Percentiles rank a stretch among this genome's conserved stretches.
Evolutionary conservation across 2,329 filamentous ascomycete genomes (phyloP).

Genomic region (Dothiorella sarmentorum): DNA sequence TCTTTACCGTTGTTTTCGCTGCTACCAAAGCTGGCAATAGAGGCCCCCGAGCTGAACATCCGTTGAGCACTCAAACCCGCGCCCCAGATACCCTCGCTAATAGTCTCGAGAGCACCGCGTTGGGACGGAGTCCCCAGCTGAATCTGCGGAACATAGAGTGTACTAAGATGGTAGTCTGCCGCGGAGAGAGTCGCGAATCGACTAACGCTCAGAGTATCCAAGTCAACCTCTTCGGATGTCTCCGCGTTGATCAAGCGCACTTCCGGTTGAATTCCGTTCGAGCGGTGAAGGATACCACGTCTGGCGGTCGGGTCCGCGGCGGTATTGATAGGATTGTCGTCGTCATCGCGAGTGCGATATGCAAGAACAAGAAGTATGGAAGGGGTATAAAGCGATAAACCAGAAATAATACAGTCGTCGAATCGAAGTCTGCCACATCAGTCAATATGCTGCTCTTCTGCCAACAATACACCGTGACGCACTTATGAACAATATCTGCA

Average conservation of each 20-base stretch:
- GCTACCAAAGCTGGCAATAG: conserved; percentile 54
- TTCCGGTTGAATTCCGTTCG: conserved; percentile 81
- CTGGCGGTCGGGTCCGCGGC: conserved; percentile 47
- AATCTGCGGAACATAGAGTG: conserved; percentile 70
- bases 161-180: conserved; percentile 85
- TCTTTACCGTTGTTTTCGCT: conserved; percentile 33
- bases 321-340: conserved; percentile 57
- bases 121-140: conserved; percentile 58
- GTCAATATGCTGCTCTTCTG: conserved; percentile 29
- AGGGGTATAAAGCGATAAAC: conserved; percentile 93
- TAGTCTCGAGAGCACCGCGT: conserved; percentile 70
- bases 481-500: conserved; percentile 92
- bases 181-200: conserved; percentile 82
- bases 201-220: conserved; percentile 80
- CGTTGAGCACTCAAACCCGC: conserved; percentile 82
- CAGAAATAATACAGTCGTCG: conserved; percentile 94
- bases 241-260: conserved; percentile 85
- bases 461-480: conserved; percentile 39
- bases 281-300: conserved; percentile 65
- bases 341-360: conserved; percentile 73
- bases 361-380: conserved; percentile 87
- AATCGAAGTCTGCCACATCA: conserved; percentile 65
- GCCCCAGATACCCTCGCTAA: conserved; percentile 82
- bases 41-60: conserved; percentile 83
- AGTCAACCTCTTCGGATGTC: conserved; percentile 78